phyloP scores from a whole-genome alignment of 495 filamentous ascomycete species.

The Aspergillus funiculosus region DNA sequence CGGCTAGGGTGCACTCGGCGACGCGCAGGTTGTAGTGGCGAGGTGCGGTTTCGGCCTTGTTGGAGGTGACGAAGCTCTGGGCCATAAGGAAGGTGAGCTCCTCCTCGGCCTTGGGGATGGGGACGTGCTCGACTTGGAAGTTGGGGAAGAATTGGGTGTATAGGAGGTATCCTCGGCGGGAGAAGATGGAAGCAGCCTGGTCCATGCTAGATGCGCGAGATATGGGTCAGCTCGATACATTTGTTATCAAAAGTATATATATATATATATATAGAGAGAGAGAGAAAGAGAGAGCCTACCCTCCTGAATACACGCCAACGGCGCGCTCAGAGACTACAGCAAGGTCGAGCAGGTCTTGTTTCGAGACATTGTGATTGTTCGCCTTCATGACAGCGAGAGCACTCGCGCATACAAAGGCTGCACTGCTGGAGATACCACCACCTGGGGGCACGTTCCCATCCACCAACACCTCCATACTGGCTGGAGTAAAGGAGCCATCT shows the following conservation, averaged over 20 bases:
- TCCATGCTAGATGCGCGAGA: constrained; percentile 59
- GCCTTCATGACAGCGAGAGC: constrained; percentile 82
- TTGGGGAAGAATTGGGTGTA: constrained; percentile 84
- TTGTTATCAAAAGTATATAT: neutral
- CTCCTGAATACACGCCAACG: constrained; percentile 94
- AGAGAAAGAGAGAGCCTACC: constrained; percentile 43
- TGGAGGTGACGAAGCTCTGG: constrained; percentile 85
- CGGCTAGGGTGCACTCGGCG: constrained; percentile 88
- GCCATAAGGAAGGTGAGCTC: constrained; percentile 89
- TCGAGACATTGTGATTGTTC: constrained; percentile 79
- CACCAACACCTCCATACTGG: constrained; percentile 80
- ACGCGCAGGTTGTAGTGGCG: constrained; percentile 95
- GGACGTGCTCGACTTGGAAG: constrained; percentile 68
- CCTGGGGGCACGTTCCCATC: constrained; percentile 90
- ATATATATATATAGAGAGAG: constrained; percentile 1
- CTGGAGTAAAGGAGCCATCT: constrained; percentile 51
- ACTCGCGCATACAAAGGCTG: constrained; percentile 87
- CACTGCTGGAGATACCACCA: constrained; percentile 87
- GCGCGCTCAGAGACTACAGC: constrained; percentile 91
- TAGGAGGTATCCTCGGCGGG: constrained; percentile 73
- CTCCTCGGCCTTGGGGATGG: constrained; percentile 77
- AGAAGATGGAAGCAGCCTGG: constrained; percentile 95
- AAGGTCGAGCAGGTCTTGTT: constrained; percentile 81
- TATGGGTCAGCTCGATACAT: neutral
- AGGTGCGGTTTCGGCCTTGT: constrained; percentile 90